Percentiles rank a stretch among this genome's conserved stretches.
Conservation (phyloP, 495 filamentous ascomycete species). For the Podospora fimiseda region DNA sequence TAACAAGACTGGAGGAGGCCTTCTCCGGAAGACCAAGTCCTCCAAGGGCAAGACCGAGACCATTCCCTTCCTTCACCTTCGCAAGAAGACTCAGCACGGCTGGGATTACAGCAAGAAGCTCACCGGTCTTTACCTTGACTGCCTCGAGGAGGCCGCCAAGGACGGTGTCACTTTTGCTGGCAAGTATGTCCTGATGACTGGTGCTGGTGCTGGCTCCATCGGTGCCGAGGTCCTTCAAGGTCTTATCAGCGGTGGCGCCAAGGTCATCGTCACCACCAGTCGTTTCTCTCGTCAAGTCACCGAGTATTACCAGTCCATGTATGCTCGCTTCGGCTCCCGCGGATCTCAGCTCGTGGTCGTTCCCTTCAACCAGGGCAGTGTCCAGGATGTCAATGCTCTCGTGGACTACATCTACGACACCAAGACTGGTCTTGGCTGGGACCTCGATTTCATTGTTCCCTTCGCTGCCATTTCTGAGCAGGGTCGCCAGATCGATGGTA, state of each 20-base stretch:
- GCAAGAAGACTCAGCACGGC: conserved; percentile 86
- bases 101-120: conserved; percentile 99
- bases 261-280: conserved; percentile 92
- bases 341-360: conserved; percentile 97
- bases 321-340: conserved; percentile 82
- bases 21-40: conserved; percentile 64
- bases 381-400: conserved; percentile 91
- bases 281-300: conserved; percentile 96
- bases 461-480: conserved; percentile 98
- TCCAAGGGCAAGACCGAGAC: conserved; percentile 84
- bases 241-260: conserved; percentile 91
- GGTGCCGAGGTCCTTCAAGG: conserved; percentile 97
- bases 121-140: conserved; percentile 84
- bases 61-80: conserved; percentile 94
- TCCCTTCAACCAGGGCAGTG: conserved; percentile 97
- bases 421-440: conserved; percentile 97
- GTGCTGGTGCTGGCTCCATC: conserved; percentile 95
- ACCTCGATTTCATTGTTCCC: conserved; percentile 91
- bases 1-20: conserved; percentile 44
- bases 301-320: conserved; percentile 99
- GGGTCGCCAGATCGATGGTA: conserved; percentile 92
- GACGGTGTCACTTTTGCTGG: conserved; percentile 84
- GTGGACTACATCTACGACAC: conserved; percentile 92
- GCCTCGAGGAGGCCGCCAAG: conserved; percentile 80
- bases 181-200: conserved; percentile 97